These are phyloP conservation scores for Phytophthora syringae DNA, from an alignment of 352 stramenopile species.

Conservation along the genomic window DNA sequence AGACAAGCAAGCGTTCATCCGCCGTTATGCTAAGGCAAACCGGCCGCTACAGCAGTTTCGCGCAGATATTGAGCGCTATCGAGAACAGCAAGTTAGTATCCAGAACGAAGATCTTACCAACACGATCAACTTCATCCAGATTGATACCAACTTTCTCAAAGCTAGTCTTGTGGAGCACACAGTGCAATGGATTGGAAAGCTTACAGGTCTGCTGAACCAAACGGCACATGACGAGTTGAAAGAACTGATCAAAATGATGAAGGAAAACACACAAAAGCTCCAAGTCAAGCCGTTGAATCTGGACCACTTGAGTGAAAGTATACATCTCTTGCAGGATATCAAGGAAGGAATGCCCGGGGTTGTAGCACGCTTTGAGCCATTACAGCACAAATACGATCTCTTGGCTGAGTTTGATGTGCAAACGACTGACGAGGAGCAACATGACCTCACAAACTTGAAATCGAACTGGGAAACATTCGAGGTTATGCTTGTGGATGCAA, in stretches of 20 bases:
- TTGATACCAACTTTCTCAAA: conserved; percentile 95
- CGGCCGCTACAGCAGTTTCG: conserved; percentile 92
- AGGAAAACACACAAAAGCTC: conserved; percentile 87
- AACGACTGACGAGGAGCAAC: conserved; percentile 87
- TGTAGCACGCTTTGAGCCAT: conserved; percentile 78
- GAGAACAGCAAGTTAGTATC: conserved; percentile 92
- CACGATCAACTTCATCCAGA: conserved; percentile 96
- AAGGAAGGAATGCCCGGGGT: conserved; percentile 82
- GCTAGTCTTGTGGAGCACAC: conserved; percentile 91
- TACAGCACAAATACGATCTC: conserved; percentile 89
- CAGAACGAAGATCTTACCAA: conserved; percentile 92
- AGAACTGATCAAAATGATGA: conserved; percentile 90
- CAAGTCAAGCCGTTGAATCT: conserved; percentile 87
- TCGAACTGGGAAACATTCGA: conserved; percentile 88
- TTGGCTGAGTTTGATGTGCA: conserved; percentile 91
- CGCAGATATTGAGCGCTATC: conserved; percentile 92
- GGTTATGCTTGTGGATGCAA: conserved; percentile 82
- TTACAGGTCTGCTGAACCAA: conserved; percentile 92
- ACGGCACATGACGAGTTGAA: conserved; percentile 90
- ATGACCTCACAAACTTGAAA: conserved; percentile 71
- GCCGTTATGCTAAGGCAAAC: conserved; percentile 95
- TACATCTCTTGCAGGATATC: conserved; percentile 89
- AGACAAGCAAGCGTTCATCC: conserved; percentile 95
- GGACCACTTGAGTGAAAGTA: conserved; percentile 92
- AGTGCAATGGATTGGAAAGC: conserved; percentile 93